phyloP scores from a whole-genome alignment of 345 rosid species.

The Rhizophora mangle region DNA sequence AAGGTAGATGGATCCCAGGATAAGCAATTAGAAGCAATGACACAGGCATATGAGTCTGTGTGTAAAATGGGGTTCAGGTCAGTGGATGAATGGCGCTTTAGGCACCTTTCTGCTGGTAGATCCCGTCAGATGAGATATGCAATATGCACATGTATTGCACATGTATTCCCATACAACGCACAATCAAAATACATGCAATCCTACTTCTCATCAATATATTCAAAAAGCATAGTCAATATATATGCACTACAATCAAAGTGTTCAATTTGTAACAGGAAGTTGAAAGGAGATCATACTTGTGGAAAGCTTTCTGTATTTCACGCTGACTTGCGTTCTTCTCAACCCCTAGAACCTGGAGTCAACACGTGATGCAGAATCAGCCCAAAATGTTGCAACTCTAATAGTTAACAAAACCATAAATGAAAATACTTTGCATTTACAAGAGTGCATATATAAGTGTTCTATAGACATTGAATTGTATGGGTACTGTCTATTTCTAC shows the following conservation, averaged over 20 bases:
- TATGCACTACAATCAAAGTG: no score
- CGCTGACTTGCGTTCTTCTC: constrained; percentile 75
- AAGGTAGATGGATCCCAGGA: neutral
- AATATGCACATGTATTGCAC: no score
- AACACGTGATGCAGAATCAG: neutral
- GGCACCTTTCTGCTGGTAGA: no score
- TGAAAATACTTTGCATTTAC: neutral
- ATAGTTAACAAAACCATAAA: neutral
- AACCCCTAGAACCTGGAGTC: constrained; percentile 80
- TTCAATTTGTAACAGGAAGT: neutral
- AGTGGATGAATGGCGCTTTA: neutral
- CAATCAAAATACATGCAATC: no score
- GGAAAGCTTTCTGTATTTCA: constrained; percentile 97
- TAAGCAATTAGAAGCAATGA: neutral
- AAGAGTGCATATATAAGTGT: no score
- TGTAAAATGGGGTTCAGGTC: neutral
- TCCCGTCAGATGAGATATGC: neutral
- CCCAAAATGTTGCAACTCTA: no score
- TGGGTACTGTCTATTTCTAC: no score
- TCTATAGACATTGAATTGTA: no score
- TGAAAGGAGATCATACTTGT: constrained; percentile 51
- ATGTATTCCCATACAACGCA: no score
- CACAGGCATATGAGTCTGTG: neutral
- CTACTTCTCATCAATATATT: no score
- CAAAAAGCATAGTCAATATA: no score